Percentiles rank a stretch among this genome's conserved stretches.
Evolutionary conservation across 176 grass and related monocot species (phyloP).

Genomic region (Cocos nucifera): DNA sequence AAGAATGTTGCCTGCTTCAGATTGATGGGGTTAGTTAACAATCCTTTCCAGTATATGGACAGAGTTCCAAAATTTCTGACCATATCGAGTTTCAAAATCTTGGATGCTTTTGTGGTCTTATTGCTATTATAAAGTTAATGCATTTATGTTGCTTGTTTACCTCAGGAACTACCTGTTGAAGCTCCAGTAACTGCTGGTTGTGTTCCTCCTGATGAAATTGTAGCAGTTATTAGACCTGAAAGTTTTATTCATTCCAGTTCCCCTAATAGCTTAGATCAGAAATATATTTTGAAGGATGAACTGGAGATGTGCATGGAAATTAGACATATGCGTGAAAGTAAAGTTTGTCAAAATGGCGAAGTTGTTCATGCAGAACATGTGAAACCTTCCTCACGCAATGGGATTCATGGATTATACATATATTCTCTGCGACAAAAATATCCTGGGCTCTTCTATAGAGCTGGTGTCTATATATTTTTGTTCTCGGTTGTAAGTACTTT

Average conservation of each 20-base stretch:
- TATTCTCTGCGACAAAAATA: slow-evolving; percentile 14
- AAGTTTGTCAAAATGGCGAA: neutral
- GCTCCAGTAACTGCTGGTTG: slow-evolving; percentile 21
- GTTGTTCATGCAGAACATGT: slow-evolving; percentile 8
- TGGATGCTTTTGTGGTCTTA: too few relatives aligned
- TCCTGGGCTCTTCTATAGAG: neutral
- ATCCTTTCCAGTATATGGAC: neutral
- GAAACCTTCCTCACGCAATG: slow-evolving; percentile 22
- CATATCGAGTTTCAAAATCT: neutral
- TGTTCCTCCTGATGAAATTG: slow-evolving; percentile 22
- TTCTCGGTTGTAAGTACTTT: slow-evolving; percentile 37
- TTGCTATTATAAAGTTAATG: too few relatives aligned
- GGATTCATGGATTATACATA: slow-evolving; percentile 31
- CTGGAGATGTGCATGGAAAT: slow-evolving; percentile 29
- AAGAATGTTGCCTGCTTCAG: neutral
- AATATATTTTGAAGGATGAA: slow-evolving; percentile 30
- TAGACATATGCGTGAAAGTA: neutral
- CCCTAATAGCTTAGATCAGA: slow-evolving; percentile 12
- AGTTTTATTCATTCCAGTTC: slow-evolving; percentile 2
- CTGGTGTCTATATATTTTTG: slow-evolving; percentile 29
- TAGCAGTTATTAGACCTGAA: slow-evolving; percentile 27
- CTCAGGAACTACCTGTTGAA: slow-evolving; percentile 25
- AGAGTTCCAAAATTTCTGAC: neutral
- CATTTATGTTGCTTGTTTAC: neutral
- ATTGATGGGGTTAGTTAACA: neutral